These are phyloP conservation scores for Arabis alpina DNA, from an alignment of 345 rosid species.

Conservation along the genomic window DNA sequence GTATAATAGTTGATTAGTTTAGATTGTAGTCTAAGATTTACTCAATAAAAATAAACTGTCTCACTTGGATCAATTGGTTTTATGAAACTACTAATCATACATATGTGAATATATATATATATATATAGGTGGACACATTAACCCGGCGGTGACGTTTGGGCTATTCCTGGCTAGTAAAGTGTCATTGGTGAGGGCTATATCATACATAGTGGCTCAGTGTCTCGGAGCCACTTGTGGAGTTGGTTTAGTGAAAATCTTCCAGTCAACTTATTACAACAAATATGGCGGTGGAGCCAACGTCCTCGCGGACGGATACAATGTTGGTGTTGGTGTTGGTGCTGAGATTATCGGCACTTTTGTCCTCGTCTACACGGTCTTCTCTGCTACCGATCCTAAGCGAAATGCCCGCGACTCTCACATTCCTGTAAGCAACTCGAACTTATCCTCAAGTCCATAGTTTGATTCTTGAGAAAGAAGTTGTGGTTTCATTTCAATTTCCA, in stretches of 20 bases:
- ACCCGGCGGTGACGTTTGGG: conserved; percentile 90
- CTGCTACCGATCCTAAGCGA: conserved; percentile 88
- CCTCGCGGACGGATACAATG: conserved; percentile 56
- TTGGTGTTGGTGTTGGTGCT: conserved; percentile 66
- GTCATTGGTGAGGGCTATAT: conserved; percentile 64
- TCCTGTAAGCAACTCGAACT: conserved; percentile 57
- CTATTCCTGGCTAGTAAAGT: conserved; percentile 79
- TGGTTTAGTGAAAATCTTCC: conserved; percentile 75
- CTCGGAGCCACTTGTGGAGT: conserved; percentile 85
- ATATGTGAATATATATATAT: too few relatives aligned
- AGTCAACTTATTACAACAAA: conserved; percentile 50
- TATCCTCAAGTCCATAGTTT: background rate
- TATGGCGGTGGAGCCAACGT: conserved; percentile 79
- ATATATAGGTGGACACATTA: conserved; percentile 82
- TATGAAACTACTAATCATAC: background rate
- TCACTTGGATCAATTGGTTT: background rate
- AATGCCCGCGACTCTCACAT: conserved; percentile 89
- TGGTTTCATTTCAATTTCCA: background rate
- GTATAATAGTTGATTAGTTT: too few relatives aligned
- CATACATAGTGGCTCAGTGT: conserved; percentile 78
- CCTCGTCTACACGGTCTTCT: conserved; percentile 87
- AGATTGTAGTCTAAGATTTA: background rate
- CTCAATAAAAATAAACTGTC: background rate
- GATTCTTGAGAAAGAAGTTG: too few relatives aligned
- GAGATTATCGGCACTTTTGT: conserved; percentile 91